A percentile compares a stretch with the other conserved stretches of the same genome.
Evolutionary conservation across 1,139 yeast species (phyloP).

Genomic region (Suhomyces wounanorum): DNA sequence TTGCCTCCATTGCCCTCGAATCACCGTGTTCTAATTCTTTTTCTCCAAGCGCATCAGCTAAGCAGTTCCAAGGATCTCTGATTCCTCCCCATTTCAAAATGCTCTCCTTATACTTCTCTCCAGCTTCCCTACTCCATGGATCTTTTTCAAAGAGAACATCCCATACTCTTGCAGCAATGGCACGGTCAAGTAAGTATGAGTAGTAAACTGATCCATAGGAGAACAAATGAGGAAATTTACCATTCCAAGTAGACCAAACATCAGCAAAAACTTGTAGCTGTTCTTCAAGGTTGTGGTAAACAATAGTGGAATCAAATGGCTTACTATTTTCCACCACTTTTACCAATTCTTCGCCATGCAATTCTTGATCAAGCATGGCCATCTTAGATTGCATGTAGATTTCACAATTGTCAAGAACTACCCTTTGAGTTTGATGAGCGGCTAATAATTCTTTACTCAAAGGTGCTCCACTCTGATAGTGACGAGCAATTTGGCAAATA

Average conservation of each 20-base stretch:
- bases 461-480: conserved; percentile 67
- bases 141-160: conserved; percentile 63
- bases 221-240: conserved; percentile 88
- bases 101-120: conserved; percentile 68
- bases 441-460: conserved; percentile 54
- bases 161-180: conserved; percentile 90
- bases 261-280: conserved; percentile 60
- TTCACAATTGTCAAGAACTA: conserved; percentile 67
- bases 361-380: conserved; percentile 83
- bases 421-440: conserved; percentile 53
- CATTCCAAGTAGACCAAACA: conserved; percentile 81
- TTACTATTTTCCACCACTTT: conserved; percentile 21
- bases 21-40: conserved; percentile 68
- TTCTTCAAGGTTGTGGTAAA: conserved; percentile 68
- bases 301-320: conserved; percentile 46
- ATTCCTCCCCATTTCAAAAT: conserved; percentile 94
- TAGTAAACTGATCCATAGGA: conserved; percentile 96
- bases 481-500: conserved; percentile 69
- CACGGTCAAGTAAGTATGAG: conserved; percentile 87
- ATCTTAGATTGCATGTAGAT: conserved; percentile 84
- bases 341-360: conserved; percentile 56
- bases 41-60: conserved; percentile 74
- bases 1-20: conserved; percentile 67
- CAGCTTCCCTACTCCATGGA: conserved; percentile 73
- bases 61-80: conserved; percentile 83